A percentile compares a stretch with the other conserved stretches of the same genome.
Conservation (phyloP, 305 asterid species). For the Striga hermonthica region DNA sequence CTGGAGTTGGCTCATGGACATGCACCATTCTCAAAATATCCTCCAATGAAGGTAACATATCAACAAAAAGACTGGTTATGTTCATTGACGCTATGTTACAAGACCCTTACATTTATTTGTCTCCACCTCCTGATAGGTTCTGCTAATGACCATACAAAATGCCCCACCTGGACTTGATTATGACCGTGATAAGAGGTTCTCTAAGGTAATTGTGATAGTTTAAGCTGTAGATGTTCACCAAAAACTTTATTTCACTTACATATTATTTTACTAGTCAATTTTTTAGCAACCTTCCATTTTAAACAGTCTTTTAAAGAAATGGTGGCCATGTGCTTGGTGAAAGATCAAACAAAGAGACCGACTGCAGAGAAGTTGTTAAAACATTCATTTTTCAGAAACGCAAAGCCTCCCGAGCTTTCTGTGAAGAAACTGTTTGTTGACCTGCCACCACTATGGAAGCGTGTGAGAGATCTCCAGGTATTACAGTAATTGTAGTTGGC, state of each 20-base stretch:
- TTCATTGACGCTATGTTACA: slow-evolving; percentile 22
- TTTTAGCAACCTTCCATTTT: slow-evolving; percentile 33
- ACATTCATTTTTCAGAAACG: slow-evolving; percentile 76
- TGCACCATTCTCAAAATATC: slow-evolving; percentile 97
- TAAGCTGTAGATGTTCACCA: slow-evolving; percentile 29
- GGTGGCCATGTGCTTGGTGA: slow-evolving; percentile 96
- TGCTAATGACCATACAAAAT: slow-evolving; percentile 96
- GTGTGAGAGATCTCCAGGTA: slow-evolving; percentile 88
- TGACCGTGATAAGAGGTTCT: slow-evolving; percentile 96
- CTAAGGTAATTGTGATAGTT: slow-evolving; percentile 64
- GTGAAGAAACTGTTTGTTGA: slow-evolving; percentile 70
- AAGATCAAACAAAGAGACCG: slow-evolving; percentile 93
- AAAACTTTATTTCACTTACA: slow-evolving; percentile 16
- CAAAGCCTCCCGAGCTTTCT: slow-evolving; percentile 71
- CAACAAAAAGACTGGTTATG: slow-evolving; percentile 23
- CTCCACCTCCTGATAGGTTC: slow-evolving; percentile 53
- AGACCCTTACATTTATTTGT: slow-evolving; percentile 23
- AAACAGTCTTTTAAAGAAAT: slow-evolving; percentile 91
- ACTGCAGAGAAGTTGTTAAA: slow-evolving; percentile 77
- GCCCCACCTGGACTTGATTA: slow-evolving; percentile 99
- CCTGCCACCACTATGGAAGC: slow-evolving; percentile 84
- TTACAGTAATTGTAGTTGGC: slow-evolving; percentile 21
- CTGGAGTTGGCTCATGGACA: slow-evolving; percentile 99
- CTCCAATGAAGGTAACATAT: slow-evolving; percentile 91
- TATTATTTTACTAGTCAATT: slow-evolving; percentile 27